phyloP scores from a whole-genome alignment of 176 grass and related monocot species.

The Lolium multiflorum region DNA sequence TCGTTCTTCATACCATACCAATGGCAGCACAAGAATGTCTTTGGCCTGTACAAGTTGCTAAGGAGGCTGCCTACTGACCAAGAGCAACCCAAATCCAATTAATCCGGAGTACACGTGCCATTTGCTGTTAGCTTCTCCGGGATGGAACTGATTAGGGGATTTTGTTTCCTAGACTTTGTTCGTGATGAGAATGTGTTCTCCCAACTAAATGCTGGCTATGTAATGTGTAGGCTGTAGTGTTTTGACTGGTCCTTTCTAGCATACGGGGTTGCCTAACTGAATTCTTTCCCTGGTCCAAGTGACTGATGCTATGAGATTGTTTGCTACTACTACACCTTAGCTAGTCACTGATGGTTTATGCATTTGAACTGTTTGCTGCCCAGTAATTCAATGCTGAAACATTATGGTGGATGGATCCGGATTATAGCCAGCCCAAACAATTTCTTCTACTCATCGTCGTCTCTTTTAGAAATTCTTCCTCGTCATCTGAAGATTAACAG shows the following conservation, averaged over 20 bases:
- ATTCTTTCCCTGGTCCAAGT: not conserved
- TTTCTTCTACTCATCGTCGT: too few species aligned
- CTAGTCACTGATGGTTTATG: not conserved
- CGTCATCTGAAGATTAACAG: too few species aligned
- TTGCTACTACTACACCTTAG: not conserved
- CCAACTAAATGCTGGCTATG: not conserved
- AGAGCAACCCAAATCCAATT: not conserved
- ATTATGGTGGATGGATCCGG: too few species aligned
- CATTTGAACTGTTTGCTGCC: not conserved
- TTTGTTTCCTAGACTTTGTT: slow-evolving; percentile 10
- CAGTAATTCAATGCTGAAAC: too few species aligned
- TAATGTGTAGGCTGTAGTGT: not conserved
- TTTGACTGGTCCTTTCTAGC: not conserved
- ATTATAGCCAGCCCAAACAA: too few species aligned
- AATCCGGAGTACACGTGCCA: not conserved
- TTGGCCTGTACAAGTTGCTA: slow-evolving; percentile 90
- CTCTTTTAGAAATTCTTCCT: too few species aligned
- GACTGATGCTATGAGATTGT: not conserved
- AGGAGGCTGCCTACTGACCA: slow-evolving; percentile 49
- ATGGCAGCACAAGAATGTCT: slow-evolving; percentile 88
- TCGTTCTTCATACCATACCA: slow-evolving; percentile 93
- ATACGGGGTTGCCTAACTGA: slow-evolving; percentile 2
- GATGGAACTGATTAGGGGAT: not conserved
- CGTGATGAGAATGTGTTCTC: not conserved
- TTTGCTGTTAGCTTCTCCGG: not conserved